Conservation (phyloP, 306 rosid species). For the Acacia crassicarpa region DNA sequence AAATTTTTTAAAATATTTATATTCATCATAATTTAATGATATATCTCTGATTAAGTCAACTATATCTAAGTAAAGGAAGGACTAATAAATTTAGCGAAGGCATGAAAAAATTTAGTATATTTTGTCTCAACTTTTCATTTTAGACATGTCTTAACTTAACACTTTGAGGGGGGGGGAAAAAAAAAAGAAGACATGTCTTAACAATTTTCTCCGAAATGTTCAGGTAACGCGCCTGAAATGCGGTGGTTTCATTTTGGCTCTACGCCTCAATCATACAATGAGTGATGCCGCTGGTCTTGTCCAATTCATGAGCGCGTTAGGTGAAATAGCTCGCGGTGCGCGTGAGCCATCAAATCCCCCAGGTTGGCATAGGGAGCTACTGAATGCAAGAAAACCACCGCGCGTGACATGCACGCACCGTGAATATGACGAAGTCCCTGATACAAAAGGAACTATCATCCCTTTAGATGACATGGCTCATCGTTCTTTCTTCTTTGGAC, state of each 20-base stretch:
- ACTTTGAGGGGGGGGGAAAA: too few relatives aligned
- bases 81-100: too few relatives aligned
- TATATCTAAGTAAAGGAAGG: too few relatives aligned
- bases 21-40: too few relatives aligned
- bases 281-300: background rate
- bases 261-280: background rate
- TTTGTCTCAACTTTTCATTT: too few relatives aligned
- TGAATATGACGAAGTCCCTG: background rate
- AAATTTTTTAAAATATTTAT: too few relatives aligned
- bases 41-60: too few relatives aligned
- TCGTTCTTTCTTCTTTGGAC: slow-evolving; percentile 13
- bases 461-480: background rate
- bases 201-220: background rate
- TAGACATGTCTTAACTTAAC: background rate
- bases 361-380: background rate
- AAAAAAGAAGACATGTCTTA: too few relatives aligned
- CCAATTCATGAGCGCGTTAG: slow-evolving; percentile 1
- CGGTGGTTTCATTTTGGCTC: background rate
- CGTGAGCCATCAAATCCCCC: background rate
- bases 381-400: background rate
- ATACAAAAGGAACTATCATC: slow-evolving; percentile 4
- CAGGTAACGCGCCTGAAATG: slow-evolving; percentile 6
- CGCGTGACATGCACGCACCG: slow-evolving; percentile 4
- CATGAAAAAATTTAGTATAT: too few relatives aligned
- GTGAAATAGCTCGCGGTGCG: background rate